Evolutionary conservation across 176 grass and related monocot genomes (phyloP).

Genomic region (Hyparrhenia diplandra): DNA sequence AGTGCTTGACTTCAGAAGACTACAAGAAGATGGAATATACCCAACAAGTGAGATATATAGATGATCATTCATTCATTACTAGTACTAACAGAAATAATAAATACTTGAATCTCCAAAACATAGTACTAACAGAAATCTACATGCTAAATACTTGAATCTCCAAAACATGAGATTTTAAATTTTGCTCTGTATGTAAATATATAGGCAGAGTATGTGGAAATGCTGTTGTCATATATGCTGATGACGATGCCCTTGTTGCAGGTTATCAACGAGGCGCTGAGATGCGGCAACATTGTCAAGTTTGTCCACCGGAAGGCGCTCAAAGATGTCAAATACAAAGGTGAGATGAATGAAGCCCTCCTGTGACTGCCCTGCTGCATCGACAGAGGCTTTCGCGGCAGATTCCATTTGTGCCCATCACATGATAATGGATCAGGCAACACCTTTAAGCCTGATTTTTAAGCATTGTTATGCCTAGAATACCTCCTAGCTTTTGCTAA

Average conservation of each 20-base stretch:
- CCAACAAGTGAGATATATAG: slow-evolving; percentile 53
- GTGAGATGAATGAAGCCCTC: slow-evolving; percentile 29
- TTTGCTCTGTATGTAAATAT: neutral
- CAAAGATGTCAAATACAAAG: slow-evolving; percentile 94
- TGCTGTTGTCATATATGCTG: neutral
- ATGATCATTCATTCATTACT: no score
- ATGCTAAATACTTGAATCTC: neutral
- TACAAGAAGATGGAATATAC: slow-evolving; percentile 99
- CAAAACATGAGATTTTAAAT: neutral
- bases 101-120: no score
- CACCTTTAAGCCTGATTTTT: slow-evolving; percentile 39
- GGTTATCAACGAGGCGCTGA: slow-evolving; percentile 83
- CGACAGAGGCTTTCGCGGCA: slow-evolving; percentile 27
- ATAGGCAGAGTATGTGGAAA: neutral
- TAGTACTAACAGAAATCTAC: no score
- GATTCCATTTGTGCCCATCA: slow-evolving; percentile 60
- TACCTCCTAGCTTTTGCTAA: slow-evolving; percentile 43
- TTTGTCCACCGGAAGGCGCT: slow-evolving; percentile 92
- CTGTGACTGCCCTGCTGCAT: no score
- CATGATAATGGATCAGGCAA: slow-evolving; percentile 64
- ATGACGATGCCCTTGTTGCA: slow-evolving; percentile 22
- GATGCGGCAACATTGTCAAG: slow-evolving; percentile 94
- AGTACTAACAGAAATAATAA: no score
- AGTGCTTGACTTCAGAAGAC: slow-evolving; percentile 65
- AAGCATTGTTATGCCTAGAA: slow-evolving; percentile 49